Percentiles rank a stretch among this genome's conserved stretches.
Conservation (phyloP, 164 flowering plant genomes). For the Vitis riparia region DNA sequence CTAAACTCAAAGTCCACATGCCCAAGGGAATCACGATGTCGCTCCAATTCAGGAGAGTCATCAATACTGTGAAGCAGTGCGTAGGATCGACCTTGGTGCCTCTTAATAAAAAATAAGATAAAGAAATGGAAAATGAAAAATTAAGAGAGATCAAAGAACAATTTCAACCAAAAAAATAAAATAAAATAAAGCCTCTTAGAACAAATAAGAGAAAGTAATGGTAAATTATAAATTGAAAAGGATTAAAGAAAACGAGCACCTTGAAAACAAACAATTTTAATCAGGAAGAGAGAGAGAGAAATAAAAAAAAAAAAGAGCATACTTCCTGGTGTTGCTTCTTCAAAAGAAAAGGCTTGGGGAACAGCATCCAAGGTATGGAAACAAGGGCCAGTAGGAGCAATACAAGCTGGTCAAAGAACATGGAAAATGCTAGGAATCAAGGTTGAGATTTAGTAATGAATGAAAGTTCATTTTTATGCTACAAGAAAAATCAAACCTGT, state of each 20-base stretch:
- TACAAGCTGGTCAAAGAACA: constrained; percentile 44
- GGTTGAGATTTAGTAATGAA: too few relatives aligned
- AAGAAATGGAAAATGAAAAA: neutral
- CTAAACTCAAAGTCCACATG: constrained; percentile 93
- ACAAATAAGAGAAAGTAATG: too few relatives aligned
- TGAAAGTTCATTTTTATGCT: neutral
- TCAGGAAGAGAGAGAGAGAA: neutral
- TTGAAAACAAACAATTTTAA: neutral
- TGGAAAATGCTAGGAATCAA: neutral
- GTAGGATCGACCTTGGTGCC: constrained; percentile 79
- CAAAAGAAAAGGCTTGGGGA: constrained; percentile 88
- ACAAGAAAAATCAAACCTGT: constrained; percentile 48
- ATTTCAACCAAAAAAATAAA: too few relatives aligned
- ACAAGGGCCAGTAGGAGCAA: constrained; percentile 65
- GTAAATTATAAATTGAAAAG: too few relatives aligned
- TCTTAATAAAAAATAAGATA: constrained; percentile 20
- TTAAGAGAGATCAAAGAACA: too few relatives aligned
- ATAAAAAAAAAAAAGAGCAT: constrained; percentile 8
- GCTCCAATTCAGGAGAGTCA: constrained; percentile 56
- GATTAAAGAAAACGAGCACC: constrained; percentile 39
- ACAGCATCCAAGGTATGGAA: constrained; percentile 94
- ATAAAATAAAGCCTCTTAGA: too few relatives aligned
- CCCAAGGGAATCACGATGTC: constrained; percentile 40
- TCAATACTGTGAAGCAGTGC: constrained; percentile 52
- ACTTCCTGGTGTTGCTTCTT: constrained; percentile 76